Conservation (phyloP, 179 eudicot species). For the Beta corolliflora region DNA sequence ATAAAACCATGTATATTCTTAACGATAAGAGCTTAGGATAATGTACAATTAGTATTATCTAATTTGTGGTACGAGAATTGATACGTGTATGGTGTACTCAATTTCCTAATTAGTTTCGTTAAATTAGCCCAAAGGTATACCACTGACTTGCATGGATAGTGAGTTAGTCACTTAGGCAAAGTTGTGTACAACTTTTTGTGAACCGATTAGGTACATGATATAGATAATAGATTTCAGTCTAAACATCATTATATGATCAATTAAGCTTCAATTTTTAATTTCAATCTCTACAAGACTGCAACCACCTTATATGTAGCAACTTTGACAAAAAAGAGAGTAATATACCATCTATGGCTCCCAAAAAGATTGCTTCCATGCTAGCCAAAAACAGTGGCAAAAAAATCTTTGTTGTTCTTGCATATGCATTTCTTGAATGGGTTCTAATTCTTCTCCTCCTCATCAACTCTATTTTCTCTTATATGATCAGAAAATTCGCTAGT, state of each 20-base stretch:
- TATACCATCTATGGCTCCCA: conserved; percentile 16
- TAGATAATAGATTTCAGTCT: too few relatives aligned
- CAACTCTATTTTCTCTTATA: conserved; percentile 25
- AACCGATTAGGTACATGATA: too few relatives aligned
- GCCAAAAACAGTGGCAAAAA: conserved; percentile 7
- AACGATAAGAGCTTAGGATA: too few relatives aligned
- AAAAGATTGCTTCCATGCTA: conserved; percentile 13
- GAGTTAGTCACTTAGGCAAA: too few relatives aligned
- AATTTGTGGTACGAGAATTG: too few relatives aligned
- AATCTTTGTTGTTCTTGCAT: conserved; percentile 15
- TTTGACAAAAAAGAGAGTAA: neutral
- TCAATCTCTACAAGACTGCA: neutral
- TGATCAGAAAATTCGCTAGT: conserved; percentile 21
- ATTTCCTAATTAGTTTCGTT: too few relatives aligned
- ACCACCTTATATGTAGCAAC: neutral
- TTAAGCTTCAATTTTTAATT: neutral
- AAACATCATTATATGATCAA: neutral
- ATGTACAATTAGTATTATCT: too few relatives aligned
- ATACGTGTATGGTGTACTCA: too few relatives aligned
- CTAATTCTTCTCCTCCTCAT: conserved; percentile 23
- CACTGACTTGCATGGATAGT: too few relatives aligned
- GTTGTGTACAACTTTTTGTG: too few relatives aligned
- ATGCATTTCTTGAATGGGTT: conserved; percentile 28
- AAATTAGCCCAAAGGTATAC: too few relatives aligned
- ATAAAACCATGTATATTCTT: too few relatives aligned